phyloP scores from a whole-genome alignment of 2,329 filamentous ascomycete species.

The Aschersonia sp. region DNA sequence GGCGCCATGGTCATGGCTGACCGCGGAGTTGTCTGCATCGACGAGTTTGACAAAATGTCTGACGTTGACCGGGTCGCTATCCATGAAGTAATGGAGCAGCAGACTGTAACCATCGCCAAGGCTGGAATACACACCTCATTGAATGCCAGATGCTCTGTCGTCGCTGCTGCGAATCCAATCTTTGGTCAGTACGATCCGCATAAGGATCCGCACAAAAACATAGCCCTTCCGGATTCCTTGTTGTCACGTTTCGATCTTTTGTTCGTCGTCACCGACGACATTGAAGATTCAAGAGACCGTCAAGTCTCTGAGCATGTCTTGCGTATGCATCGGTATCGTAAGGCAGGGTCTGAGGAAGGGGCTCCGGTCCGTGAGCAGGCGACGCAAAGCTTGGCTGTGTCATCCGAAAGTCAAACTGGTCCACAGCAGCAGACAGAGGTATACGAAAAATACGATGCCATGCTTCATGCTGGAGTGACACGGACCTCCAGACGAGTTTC shows the following conservation, averaged over 20 bases:
- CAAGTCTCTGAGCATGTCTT: slow-evolving; percentile 92
- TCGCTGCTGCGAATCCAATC: slow-evolving; percentile 93
- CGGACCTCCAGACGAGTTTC: slow-evolving; percentile 59
- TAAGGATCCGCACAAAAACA: slow-evolving; percentile 98
- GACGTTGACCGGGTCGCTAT: slow-evolving; percentile 96
- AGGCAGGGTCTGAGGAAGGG: slow-evolving; percentile 85
- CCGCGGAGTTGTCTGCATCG: slow-evolving; percentile 94
- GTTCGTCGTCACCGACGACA: slow-evolving; percentile 96
- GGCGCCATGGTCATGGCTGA: slow-evolving; percentile 98
- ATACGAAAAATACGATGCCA: slow-evolving; percentile 90
- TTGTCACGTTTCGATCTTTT: slow-evolving; percentile 96
- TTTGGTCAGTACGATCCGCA: slow-evolving; percentile 98
- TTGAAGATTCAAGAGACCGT: slow-evolving; percentile 83
- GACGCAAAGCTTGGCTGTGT: slow-evolving; percentile 74
- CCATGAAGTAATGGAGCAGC: slow-evolving; percentile 99
- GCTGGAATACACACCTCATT: slow-evolving; percentile 95
- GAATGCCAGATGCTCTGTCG: slow-evolving; percentile 90
- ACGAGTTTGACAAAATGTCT: slow-evolving; percentile 99
- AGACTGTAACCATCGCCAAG: slow-evolving; percentile 97
- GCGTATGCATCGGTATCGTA: slow-evolving; percentile 91
- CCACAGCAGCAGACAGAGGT: slow-evolving; percentile 71
- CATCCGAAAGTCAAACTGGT: slow-evolving; percentile 62
- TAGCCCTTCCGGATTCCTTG: slow-evolving; percentile 88
- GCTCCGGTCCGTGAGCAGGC: slow-evolving; percentile 83
- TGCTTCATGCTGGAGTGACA: slow-evolving; percentile 87